Base-by-base conservation (phyloP, 805 yeast species). In the Ogataea populi-albae region DNA sequence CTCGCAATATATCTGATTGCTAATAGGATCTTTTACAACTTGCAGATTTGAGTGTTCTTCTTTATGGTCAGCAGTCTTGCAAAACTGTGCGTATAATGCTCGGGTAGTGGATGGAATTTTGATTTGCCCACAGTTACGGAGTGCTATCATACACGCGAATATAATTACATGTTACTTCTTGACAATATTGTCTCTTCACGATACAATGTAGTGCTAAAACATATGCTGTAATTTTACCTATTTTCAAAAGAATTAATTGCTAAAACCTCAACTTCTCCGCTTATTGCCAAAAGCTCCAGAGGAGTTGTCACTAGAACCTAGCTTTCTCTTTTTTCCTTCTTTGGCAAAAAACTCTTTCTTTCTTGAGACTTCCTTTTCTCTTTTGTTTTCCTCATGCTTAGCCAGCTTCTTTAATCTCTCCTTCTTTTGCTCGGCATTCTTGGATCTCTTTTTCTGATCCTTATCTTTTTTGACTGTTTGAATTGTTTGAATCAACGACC, bases 401-500 rank as follows among this genome's bases (percentile, higher is more conserved):
- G 86, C 86, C 36, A 85, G 53, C 53, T 75, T 81, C 68, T 86
- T 84, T 41, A 83, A 66, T 54, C 82, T 77, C 43, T 81, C 91
- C 46, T 74, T 77, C 57, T 87, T 78, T 65, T 85, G 80, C 34
- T 77, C 89, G 33, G 68, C 72, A 63, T 86, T 86, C 66, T 86
- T 86, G 24, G 73, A 70, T 53, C 66, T 72, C 47, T 81, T 77
- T 75, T 83, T 84, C 35, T 76, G 75, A 19, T 86, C 96, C 68
- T 91, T 91, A 41, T 83, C 93, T 53, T 79, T 86, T 54, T 86
- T 78, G 35, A 93, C 67, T 0, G 98, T 87, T 52, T 83, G 75
- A 37, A 93, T 79, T 64, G 86, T 86, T 62, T 83, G 91, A 71
- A 93, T 77, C 63, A 91, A 73, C 23, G 87, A 81, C 50, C 97